A percentile compares a stretch with the other conserved stretches of the same genome.
These are phyloP conservation scores for Ophiosphaerella herpotricha DNA, from an alignment of 2,329 filamentous ascomycete species.

Conservation along the genomic window DNA sequence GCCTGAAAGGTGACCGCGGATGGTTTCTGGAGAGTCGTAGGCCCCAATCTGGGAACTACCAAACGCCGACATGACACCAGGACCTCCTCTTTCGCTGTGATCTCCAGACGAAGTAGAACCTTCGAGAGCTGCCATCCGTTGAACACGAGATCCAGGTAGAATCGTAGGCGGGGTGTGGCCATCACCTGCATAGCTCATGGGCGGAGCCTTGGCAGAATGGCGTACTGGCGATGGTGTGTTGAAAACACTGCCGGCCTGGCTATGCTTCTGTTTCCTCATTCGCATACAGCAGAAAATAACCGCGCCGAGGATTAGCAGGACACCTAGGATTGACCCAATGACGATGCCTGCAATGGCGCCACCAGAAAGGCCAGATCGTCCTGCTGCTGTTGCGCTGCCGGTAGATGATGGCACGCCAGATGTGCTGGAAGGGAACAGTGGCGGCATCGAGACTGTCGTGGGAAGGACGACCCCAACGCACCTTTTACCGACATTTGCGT, in stretches of 20 bases:
- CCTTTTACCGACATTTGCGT: conserved; percentile 71
- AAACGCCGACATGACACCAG: conserved; percentile 26
- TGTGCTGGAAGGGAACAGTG: conserved; percentile 65
- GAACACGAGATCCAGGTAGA: conserved; percentile 84
- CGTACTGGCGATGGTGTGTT: conserved; percentile 81
- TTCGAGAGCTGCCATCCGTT: conserved; percentile 93
- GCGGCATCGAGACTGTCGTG: conserved; percentile 64
- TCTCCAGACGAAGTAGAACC: conserved; percentile 62
- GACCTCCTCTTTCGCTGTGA: conserved; percentile 48
- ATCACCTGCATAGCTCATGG: conserved; percentile 51
- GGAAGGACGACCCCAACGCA: conserved; percentile 82
- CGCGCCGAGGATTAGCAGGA: conserved; percentile 69
- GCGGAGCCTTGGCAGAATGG: conserved; percentile 22
- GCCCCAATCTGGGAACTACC: conserved; percentile 28
- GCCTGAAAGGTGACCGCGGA: conserved; percentile 47
- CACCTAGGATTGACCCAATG: conserved; percentile 75
- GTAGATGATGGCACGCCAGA: conserved; percentile 54
- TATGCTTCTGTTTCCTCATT: conserved; percentile 60
- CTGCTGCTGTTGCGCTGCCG: conserved; percentile 22
- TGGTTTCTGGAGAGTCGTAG: conserved; percentile 70
- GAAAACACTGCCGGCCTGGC: conserved; percentile 74
- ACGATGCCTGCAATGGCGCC: conserved; percentile 91
- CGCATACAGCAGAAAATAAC: conserved; percentile 63
- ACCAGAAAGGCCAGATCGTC: conserved; percentile 66
- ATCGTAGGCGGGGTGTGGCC: conserved; percentile 51